A percentile compares a stretch with the other conserved stretches of the same genome.
Evolutionary conservation across 2,329 filamentous ascomycete species (phyloP).

Genomic region (Colletotrichum sp.): DNA sequence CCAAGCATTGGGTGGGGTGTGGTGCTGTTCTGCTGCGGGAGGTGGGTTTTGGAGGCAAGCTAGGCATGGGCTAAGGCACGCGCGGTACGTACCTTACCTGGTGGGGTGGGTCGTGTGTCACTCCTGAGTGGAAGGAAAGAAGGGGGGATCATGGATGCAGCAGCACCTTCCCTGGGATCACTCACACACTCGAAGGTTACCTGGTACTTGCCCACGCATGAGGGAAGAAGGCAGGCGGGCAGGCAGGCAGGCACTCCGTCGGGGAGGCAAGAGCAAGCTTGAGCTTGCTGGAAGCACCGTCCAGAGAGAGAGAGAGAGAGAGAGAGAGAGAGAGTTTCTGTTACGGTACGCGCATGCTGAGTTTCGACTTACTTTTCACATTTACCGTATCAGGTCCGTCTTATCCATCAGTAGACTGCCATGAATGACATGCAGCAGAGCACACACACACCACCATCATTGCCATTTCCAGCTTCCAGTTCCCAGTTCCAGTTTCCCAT

Average conservation of each 20-base stretch:
- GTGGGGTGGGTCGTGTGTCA: background rate
- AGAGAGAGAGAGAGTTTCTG: background rate
- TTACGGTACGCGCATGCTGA: background rate
- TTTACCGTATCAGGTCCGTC: background rate
- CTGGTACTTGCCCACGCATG: background rate
- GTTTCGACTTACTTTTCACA: background rate
- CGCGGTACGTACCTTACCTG: slow-evolving; percentile 8
- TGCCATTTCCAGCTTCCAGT: background rate
- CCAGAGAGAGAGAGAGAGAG: background rate
- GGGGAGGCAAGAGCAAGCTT: background rate
- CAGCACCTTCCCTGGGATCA: background rate
- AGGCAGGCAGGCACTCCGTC: background rate
- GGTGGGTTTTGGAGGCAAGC: slow-evolving; percentile 14
- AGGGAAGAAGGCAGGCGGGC: background rate
- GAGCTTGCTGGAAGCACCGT: background rate
- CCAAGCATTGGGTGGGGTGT: background rate
- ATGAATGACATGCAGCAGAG: background rate
- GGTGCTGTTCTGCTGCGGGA: slow-evolving; percentile 15
- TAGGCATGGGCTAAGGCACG: slow-evolving; percentile 4
- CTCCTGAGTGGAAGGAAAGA: background rate
- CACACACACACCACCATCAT: background rate
- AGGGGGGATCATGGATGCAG: background rate
- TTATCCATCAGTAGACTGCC: background rate
- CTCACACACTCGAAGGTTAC: background rate
- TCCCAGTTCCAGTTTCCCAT: background rate